Evolutionary conservation across 1,139 yeast species (phyloP).

Genomic region (Pichia sp.): DNA sequence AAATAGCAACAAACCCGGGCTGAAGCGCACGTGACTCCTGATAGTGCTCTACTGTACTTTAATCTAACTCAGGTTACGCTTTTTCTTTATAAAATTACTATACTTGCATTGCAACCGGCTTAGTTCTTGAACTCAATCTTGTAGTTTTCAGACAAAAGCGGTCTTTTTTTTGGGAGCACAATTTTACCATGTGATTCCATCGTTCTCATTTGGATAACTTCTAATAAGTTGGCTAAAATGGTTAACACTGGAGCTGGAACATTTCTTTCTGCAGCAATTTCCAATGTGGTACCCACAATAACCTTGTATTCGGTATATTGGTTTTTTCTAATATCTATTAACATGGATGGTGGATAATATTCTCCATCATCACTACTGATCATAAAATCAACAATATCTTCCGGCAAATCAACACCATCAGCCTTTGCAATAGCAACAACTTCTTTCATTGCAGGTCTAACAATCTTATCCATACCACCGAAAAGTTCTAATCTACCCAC

Average conservation of each 20-base stretch:
- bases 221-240: constrained; percentile 51
- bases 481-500: constrained; percentile 53
- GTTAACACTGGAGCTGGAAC: constrained; percentile 56
- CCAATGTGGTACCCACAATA: constrained; percentile 66
- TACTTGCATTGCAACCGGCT: too few species aligned
- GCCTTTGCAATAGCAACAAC: constrained; percentile 54
- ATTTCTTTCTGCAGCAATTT: constrained; percentile 47
- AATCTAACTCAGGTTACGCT: too few species aligned
- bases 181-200: constrained; percentile 49
- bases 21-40: too few species aligned
- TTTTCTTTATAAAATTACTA: too few species aligned
- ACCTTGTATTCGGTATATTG: constrained; percentile 68
- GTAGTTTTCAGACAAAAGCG: constrained; percentile 25
- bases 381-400: constrained; percentile 20
- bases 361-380: constrained; percentile 20
- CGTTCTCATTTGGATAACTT: constrained; percentile 53
- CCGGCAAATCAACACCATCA: constrained; percentile 43
- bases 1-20: too few species aligned
- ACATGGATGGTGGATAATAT: constrained; percentile 24
- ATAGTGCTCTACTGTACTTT: too few species aligned
- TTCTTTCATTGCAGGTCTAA: constrained; percentile 63
- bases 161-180: constrained; percentile 38
- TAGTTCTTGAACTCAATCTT: constrained; percentile 18
- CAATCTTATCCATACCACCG: constrained; percentile 44
- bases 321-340: constrained; percentile 62